phyloP scores from a whole-genome alignment of 495 filamentous ascomycete genomes.

The Jackrogersella minutella region DNA sequence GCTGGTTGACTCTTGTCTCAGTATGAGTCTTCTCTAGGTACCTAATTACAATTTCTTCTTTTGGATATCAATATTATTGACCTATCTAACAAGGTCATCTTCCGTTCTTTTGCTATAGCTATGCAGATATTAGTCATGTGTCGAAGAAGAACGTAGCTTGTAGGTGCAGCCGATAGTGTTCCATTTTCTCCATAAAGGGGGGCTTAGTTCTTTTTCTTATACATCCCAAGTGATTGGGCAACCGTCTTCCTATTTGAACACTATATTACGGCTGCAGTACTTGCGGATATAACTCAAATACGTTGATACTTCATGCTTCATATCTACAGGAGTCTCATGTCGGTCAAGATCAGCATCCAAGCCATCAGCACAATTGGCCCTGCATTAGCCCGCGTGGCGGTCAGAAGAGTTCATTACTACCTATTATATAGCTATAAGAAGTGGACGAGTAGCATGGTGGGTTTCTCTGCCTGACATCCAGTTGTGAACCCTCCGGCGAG shows the following conservation, averaged over 20 bases:
- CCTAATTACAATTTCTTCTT: background rate
- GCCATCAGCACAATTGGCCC: slow-evolving; percentile 30
- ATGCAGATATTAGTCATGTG: slow-evolving; percentile 17
- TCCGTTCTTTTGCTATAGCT: slow-evolving; percentile 2
- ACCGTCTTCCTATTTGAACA: slow-evolving; percentile 14
- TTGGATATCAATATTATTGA: background rate
- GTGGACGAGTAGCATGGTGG: slow-evolving; percentile 24
- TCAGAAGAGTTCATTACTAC: slow-evolving; percentile 26
- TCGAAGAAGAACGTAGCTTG: too few species aligned
- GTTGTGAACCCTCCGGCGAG: slow-evolving; percentile 17
- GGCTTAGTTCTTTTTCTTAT: slow-evolving; percentile 6
- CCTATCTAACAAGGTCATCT: background rate
- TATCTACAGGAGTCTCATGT: slow-evolving; percentile 21
- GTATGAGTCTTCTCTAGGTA: slow-evolving; percentile 19
- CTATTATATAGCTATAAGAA: slow-evolving; percentile 15
- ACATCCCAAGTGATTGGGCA: slow-evolving; percentile 22
- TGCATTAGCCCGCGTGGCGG: slow-evolving; percentile 30
- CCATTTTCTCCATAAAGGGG: slow-evolving; percentile 36
- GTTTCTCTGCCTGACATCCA: slow-evolving; percentile 25
- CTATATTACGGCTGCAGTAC: slow-evolving; percentile 30
- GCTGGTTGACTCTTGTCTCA: background rate
- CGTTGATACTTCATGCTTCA: slow-evolving; percentile 20
- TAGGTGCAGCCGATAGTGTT: too few species aligned
- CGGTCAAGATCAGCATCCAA: slow-evolving; percentile 21
- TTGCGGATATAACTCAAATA: slow-evolving; percentile 19